Evolutionary conservation across 2,329 filamentous ascomycete species (phyloP), one percentile per base, ranked within the genome.

Genomic region (Neonectria neomacrospora): DNA sequence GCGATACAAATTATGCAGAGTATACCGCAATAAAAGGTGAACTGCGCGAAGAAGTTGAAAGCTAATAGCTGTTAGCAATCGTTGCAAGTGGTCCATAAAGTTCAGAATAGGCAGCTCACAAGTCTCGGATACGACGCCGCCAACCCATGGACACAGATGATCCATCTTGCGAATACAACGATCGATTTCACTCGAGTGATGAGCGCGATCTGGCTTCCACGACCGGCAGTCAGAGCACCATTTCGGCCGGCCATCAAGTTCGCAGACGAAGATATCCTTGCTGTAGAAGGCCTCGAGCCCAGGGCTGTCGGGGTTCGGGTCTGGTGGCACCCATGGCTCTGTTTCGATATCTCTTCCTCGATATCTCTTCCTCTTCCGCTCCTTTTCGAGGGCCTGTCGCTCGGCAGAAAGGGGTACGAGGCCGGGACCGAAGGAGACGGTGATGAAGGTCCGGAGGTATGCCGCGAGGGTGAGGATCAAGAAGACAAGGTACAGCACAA

Each of bases 91-190:
- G 37, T 16, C 53, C 42, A 26, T 42, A 51, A 32, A 63, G n/a
- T 26, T 44, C 10, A 42, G 1, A 7, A 2, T 8, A 22, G 9
- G 11, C 14, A 16, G 77, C 86, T 75, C 72, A 88, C 86, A 88
- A 2, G 88, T 94, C 76, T 97, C 94, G 0, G 89, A 91, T 10
- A 99, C 90, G 68, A 97, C 92, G 22, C 95, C 96, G 4, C 95
- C 95, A n/a, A 97, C 94, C 91, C 91, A 98, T 0, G 95, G 96
- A 74, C 96, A 99, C 73, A 94, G 96, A 75, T 98, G 95, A 67
- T 98, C 95, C 91, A 97, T 96, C 73, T 96, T 96, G 42, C 86
- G 82, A 22, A 97, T 91, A 74, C 95, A 98, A 45, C 93, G 86
- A 53, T 88, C 88, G 12, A 96, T 82, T 74, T 97, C 92, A 55